Evolutionary conservation across 305 asterid species (phyloP).

Genomic region (Plantago lanceolata): DNA sequence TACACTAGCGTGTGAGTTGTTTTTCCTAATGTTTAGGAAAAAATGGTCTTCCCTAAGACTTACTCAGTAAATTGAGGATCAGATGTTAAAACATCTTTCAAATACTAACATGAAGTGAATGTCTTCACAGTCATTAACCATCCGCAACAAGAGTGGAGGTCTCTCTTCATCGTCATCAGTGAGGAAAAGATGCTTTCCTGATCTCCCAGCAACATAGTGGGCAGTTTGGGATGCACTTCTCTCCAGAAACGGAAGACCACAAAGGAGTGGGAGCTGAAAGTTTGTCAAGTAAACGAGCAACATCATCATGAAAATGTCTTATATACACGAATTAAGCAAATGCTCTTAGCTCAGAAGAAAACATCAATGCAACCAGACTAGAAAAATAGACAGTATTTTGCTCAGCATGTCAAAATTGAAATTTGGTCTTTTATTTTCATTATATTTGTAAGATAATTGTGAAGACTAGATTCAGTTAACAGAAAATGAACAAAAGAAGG

Average conservation of each 20-base stretch:
- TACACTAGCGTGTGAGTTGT: no score
- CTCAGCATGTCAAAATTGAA: neutral
- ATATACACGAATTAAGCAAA: neutral
- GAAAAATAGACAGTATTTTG: neutral
- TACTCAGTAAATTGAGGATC: neutral
- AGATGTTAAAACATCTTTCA: slow-evolving; percentile 6
- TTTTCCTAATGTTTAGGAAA: no score
- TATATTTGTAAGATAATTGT: neutral
- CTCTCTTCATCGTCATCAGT: slow-evolving; percentile 69
- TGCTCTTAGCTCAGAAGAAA: neutral
- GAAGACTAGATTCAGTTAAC: neutral
- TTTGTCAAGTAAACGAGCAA: slow-evolving; percentile 12
- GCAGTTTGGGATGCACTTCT: slow-evolving; percentile 72
- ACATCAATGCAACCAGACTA: neutral
- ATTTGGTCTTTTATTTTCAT: neutral
- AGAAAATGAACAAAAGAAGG: no score
- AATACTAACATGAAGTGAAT: slow-evolving; percentile 68
- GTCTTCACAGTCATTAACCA: slow-evolving; percentile 69
- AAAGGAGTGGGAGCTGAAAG: slow-evolving; percentile 76
- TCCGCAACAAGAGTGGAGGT: slow-evolving; percentile 74
- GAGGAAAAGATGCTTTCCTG: slow-evolving; percentile 90
- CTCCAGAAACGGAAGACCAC: slow-evolving; percentile 84
- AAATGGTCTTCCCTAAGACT: no score
- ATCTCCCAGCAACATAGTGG: slow-evolving; percentile 80
- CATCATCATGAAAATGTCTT: neutral